Evolutionary conservation across 2,329 filamentous ascomycete genomes (phyloP), one percentile per base, ranked within the genome.

Genomic region (Curvularia eragrostidis): DNA sequence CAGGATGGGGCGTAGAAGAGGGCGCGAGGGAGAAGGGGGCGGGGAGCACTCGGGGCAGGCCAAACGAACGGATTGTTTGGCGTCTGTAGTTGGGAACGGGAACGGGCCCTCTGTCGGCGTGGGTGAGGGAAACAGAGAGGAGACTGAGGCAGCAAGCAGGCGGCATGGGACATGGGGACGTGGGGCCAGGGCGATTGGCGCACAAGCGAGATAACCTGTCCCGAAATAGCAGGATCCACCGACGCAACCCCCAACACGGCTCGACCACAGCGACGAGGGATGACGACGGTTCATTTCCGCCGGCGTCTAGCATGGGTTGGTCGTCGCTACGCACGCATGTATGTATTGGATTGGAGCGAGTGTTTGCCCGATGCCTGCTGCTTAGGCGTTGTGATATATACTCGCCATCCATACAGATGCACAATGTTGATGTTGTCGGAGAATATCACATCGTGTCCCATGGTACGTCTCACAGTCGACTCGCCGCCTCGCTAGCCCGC

Each of bases 171-270:
- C 39, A 42, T 44, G 21, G 42, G 13, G 34, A 36, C 53, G 34
- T 57, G 39, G 55, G 53, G 56, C 30, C n/a, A 32, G 39, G 39
- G 1, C 43, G 50, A 64, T 57, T 66, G 63, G 63, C 51, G 36
- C 19, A 39, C 50, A 54, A 63, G 61, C 66, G 63, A 65, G 55
- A 65, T 67, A 38, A 58, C 48, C 15, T 42, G 46, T 49, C 55
- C 55, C 39, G 46, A 49, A 58, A 61, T 58, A 61, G 58, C 30
- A 58, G 50, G 58, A 41, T 39, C 58, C 58, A 46, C 55, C 50
- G 38, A 28, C 23, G 32, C 23, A 48, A 34, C 42, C 24, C 26
- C 24, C 24, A 36, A 36, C 46, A 24, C 46, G 46, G 19, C 46
- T 48, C 38, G 38, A 23, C 18, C 38, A 24, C 9, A 19, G 38